These are phyloP conservation scores for Sedum album DNA, from an alignment of 164 flowering plant species.

Conservation along the genomic window DNA sequence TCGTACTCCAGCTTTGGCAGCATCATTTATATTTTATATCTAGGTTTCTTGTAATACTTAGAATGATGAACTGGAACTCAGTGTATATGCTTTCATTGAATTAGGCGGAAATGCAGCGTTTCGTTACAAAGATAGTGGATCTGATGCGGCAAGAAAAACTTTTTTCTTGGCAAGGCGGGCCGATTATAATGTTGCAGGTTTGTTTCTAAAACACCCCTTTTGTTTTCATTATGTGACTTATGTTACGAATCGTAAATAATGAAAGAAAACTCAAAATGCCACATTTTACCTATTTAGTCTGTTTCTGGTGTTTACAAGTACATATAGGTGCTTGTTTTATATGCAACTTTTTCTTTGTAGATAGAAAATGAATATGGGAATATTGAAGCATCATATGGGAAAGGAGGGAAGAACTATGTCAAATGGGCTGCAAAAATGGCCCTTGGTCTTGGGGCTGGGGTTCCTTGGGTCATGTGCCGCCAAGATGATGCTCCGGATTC, in stretches of 20 bases:
- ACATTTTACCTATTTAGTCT: too few species aligned
- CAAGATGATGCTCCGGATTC: constrained; percentile 93
- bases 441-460: constrained; percentile 75
- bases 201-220: constrained; percentile 1
- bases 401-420: constrained; percentile 58
- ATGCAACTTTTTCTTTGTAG: too few species aligned
- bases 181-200: constrained; percentile 91
- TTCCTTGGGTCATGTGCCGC: constrained; percentile 99
- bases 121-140: constrained; percentile 71
- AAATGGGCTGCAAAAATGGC: constrained; percentile 95
- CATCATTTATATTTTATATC: background rate
- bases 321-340: too few species aligned
- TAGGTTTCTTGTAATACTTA: background rate
- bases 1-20: background rate
- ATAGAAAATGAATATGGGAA: constrained; percentile 89
- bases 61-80: background rate
- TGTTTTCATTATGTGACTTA: too few species aligned
- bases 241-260: too few species aligned
- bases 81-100: background rate
- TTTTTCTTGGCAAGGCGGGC: constrained; percentile 97
- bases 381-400: constrained; percentile 46
- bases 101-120: constrained; percentile 85
- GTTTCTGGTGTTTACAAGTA: too few species aligned
- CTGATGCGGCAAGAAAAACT: constrained; percentile 72
- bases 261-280: too few species aligned